Conservation (phyloP, 2,329 filamentous ascomycete genomes). For the Mycosphaerella sp. region DNA sequence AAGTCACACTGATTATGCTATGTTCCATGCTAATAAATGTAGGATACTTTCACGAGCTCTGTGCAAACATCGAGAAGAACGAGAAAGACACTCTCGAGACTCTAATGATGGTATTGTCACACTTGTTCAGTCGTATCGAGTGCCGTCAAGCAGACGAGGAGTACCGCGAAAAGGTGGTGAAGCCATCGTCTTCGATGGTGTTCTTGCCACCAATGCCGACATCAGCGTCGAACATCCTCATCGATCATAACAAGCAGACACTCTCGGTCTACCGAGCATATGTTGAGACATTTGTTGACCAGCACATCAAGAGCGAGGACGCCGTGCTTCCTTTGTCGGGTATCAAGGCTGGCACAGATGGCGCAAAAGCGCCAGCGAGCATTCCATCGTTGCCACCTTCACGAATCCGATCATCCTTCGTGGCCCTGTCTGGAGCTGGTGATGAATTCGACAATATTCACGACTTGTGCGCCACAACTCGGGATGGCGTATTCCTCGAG, state of each 20-base stretch:
- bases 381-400: slow-evolving; percentile 36
- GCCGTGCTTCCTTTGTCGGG: slow-evolving; percentile 54
- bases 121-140: slow-evolving; percentile 61
- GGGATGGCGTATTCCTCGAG: slow-evolving; percentile 67
- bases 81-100: slow-evolving; percentile 49
- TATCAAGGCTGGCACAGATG: slow-evolving; percentile 39
- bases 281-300: slow-evolving; percentile 60
- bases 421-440: slow-evolving; percentile 61
- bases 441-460: slow-evolving; percentile 60
- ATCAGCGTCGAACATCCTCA: slow-evolving; percentile 51
- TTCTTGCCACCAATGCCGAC: slow-evolving; percentile 59
- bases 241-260: slow-evolving; percentile 59
- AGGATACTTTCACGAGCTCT: slow-evolving; percentile 59
- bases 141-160: slow-evolving; percentile 45
- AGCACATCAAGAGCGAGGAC: slow-evolving; percentile 55
- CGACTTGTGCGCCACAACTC: slow-evolving; percentile 61
- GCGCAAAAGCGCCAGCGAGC: slow-evolving; percentile 22
- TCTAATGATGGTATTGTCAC: slow-evolving; percentile 62
- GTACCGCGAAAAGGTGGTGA: slow-evolving; percentile 45
- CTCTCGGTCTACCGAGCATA: slow-evolving; percentile 62
- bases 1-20: neutral
- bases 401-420: slow-evolving; percentile 60
- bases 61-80: slow-evolving; percentile 50
- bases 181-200: slow-evolving; percentile 57
- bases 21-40: neutral